These are phyloP conservation scores for Colletotrichum gloeosporioides DNA, from an alignment of 2,329 filamentous ascomycete genomes.

Conservation along the genomic window DNA sequence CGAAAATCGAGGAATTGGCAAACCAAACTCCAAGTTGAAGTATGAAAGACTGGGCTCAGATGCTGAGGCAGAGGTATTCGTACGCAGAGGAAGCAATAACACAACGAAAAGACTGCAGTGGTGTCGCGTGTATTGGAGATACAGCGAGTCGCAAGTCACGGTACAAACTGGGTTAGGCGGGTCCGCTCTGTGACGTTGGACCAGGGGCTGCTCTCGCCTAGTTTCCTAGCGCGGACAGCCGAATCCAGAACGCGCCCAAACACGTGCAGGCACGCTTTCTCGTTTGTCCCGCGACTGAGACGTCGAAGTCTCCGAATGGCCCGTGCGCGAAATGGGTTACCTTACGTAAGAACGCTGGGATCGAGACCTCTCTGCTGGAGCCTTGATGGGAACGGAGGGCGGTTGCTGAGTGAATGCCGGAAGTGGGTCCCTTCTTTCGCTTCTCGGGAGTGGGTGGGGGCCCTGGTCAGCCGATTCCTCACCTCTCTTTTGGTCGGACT, in stretches of 20 bases:
- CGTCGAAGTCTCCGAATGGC: not conserved
- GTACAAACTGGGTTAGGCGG: not conserved
- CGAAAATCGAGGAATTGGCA: not conserved
- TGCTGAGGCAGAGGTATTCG: not conserved
- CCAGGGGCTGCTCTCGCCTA: not conserved
- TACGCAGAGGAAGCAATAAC: not conserved
- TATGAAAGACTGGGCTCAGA: not conserved
- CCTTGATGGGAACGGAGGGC: not conserved
- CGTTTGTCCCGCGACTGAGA: not conserved
- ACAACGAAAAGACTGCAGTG: constrained; percentile 6
- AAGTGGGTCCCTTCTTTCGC: constrained; percentile 8
- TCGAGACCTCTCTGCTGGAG: not conserved
- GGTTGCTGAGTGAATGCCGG: constrained; percentile 20
- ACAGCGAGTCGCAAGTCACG: constrained; percentile 3
- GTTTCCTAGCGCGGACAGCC: constrained; percentile 4
- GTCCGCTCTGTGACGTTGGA: constrained; percentile 2
- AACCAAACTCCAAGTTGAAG: not conserved
- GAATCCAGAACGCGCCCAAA: constrained; percentile 20
- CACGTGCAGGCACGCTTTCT: constrained; percentile 16
- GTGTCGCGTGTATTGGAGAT: constrained; percentile 4
- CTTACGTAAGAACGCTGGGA: not conserved
- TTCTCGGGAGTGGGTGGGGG: constrained; percentile 9
- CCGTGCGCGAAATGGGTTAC: not conserved
- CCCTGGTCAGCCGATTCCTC: constrained; percentile 9
- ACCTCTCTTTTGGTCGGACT: constrained; percentile 7